These are phyloP conservation scores for Penicillium oxalicum DNA, from an alignment of 2,329 filamentous ascomycete genomes.

Conservation along the genomic window DNA sequence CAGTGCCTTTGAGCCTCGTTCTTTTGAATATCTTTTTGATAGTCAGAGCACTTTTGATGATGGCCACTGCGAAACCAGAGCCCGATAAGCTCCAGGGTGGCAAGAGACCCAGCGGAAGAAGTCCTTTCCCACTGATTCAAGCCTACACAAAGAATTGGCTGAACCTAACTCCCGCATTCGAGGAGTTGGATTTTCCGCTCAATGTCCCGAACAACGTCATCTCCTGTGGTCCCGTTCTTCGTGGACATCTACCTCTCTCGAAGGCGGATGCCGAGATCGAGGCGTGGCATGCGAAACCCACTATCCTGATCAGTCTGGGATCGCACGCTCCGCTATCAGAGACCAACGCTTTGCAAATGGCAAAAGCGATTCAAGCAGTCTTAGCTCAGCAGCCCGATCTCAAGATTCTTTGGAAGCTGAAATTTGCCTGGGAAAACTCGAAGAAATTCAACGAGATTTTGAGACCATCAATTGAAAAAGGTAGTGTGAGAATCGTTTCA, in stretches of 20 bases:
- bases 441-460: conserved; percentile 9
- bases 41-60: conserved; percentile 17
- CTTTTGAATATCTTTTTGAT: conserved; percentile 41
- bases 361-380: conserved; percentile 36
- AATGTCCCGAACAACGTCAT: conserved; percentile 38
- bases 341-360: conserved; percentile 27
- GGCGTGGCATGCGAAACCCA: conserved; percentile 42
- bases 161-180: conserved; percentile 26
- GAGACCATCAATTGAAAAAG: conserved; percentile 5
- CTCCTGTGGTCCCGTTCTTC: conserved; percentile 45
- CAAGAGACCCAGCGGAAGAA: conserved; percentile 23
- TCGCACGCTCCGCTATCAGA: conserved; percentile 31
- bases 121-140: conserved; percentile 24
- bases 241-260: conserved; percentile 27
- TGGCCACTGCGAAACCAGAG: conserved; percentile 7
- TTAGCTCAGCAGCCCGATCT: conserved; percentile 36
- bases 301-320: conserved; percentile 47
- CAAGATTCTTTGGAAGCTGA: conserved; percentile 40
- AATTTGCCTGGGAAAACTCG: conserved; percentile 15
- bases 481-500: conserved; percentile 10
- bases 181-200: conserved; percentile 40
- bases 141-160: conserved; percentile 23
- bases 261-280: conserved; percentile 40
- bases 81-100: conserved; percentile 21
- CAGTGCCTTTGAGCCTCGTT: conserved; percentile 42